A percentile compares a stretch with the other conserved stretches of the same genome.
Evolutionary conservation across 768 basidiomycete genomes (phyloP).

Genomic region (Lepiota venenata): DNA sequence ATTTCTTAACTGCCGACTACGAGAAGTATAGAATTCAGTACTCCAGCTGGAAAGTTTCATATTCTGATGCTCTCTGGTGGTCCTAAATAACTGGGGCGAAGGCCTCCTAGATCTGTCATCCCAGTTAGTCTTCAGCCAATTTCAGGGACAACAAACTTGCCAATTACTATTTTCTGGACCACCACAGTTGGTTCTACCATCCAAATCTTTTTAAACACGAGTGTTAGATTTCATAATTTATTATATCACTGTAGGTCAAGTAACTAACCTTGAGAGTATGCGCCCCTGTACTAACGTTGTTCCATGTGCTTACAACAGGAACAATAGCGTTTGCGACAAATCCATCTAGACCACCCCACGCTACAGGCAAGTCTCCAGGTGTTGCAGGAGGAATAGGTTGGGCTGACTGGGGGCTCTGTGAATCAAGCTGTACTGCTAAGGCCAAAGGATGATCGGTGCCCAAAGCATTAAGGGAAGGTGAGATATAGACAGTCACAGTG

Average conservation of each 20-base stretch:
- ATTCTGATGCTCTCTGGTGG: constrained; percentile 53
- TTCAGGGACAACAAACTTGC: constrained; percentile 25
- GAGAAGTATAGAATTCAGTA: too few species aligned
- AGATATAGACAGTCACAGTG: constrained; percentile 43
- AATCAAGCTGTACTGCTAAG: constrained; percentile 50
- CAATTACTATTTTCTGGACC: constrained; percentile 58
- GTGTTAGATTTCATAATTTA: background rate
- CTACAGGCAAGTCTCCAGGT: constrained; percentile 42
- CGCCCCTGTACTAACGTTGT: constrained; percentile 41
- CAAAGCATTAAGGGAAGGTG: constrained; percentile 52
- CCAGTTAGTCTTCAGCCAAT: background rate
- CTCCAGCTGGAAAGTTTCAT: constrained; percentile 8
- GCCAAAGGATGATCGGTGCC: constrained; percentile 47
- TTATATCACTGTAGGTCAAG: background rate
- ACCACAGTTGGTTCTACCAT: constrained; percentile 60
- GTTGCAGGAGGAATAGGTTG: constrained; percentile 44
- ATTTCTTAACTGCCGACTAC: background rate
- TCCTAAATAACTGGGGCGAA: constrained; percentile 55
- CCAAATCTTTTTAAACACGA: constrained; percentile 33
- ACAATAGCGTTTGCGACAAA: constrained; percentile 55
- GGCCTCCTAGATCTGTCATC: constrained; percentile 49
- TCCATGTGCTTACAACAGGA: constrained; percentile 34
- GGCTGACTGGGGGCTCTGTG: constrained; percentile 33
- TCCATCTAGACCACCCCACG: constrained; percentile 45
- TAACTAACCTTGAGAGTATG: constrained; percentile 54